phyloP scores from a whole-genome alignment of 768 basidiomycete species.

The Auriscalpium vulgare region DNA sequence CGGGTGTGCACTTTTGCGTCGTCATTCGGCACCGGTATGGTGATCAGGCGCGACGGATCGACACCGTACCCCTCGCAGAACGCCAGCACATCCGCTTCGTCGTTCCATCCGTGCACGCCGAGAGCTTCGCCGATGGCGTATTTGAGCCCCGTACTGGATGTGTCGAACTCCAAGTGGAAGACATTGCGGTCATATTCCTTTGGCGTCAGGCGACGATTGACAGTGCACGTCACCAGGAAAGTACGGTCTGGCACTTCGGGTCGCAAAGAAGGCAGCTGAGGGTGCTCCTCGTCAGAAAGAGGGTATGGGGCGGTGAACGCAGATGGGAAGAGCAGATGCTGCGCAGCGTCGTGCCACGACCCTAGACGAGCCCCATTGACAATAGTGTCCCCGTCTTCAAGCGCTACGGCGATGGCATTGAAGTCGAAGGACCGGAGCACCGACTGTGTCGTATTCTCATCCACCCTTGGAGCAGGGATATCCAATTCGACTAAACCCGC shows the following conservation, averaged over 20 bases:
- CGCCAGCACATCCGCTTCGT: slow-evolving; percentile 74
- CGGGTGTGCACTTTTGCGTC: slow-evolving; percentile 78
- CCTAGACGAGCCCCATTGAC: slow-evolving; percentile 53
- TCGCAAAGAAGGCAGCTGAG: slow-evolving; percentile 63
- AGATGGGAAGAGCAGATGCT: slow-evolving; percentile 82
- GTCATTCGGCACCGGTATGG: slow-evolving; percentile 59
- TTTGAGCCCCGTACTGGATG: slow-evolving; percentile 83
- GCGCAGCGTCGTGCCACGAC: slow-evolving; percentile 82
- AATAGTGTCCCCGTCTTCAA: slow-evolving; percentile 46
- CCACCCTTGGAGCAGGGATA: slow-evolving; percentile 18
- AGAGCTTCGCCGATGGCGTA: slow-evolving; percentile 97
- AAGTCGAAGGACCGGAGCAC: slow-evolving; percentile 53
- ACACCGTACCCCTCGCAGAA: slow-evolving; percentile 93
- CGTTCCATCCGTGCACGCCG: slow-evolving; percentile 97
- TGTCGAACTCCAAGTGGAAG: slow-evolving; percentile 96
- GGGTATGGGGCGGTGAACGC: slow-evolving; percentile 52
- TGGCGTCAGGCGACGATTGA: slow-evolving; percentile 92
- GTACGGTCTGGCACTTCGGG: slow-evolving; percentile 87
- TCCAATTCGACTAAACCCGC: slow-evolving; percentile 50
- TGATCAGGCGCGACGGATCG: slow-evolving; percentile 70
- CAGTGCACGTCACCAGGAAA: slow-evolving; percentile 87
- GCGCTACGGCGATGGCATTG: slow-evolving; percentile 69
- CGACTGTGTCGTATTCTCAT: slow-evolving; percentile 15
- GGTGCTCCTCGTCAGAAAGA: slow-evolving; percentile 32
- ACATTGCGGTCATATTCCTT: slow-evolving; percentile 96